Base-by-base conservation (phyloP, 495 filamentous ascomycete genomes). In the Geopyxis carbonaria region DNA sequence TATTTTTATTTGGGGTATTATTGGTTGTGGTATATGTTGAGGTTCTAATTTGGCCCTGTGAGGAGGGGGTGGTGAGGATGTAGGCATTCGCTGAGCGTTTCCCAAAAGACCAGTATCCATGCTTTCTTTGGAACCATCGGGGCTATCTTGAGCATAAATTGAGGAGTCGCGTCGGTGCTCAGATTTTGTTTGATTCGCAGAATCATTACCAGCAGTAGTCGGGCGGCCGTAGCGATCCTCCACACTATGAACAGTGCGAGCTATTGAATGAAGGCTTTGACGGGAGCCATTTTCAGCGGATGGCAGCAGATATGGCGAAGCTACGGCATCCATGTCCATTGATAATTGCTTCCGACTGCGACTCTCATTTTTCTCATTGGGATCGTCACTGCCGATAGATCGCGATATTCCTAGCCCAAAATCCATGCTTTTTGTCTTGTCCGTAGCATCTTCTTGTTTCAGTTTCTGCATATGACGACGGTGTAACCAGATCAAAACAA, bases 361-460 rank as follows among this genome's bases (percentile, higher is more conserved):
- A 16, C 57, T 45, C 8, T 42, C 43, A 8, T 46, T 37, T 47
- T 70, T 73, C 47, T 69, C 65, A 6, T 18, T 6, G 16, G 22
- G 22, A 15, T 18, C 31, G n/a, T n/a, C n/a, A 25, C 56, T 44
- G 13, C 64, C 65, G 8, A 70, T 55, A n/a, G n/a, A n/a, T n/a
- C n/a, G n/a, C n/a, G n/a, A n/a, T 33, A 53, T 40, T 34, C 64
- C 80, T 57, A 93, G 59, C 21, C 89, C 89, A 56, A 95, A 97
- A 57, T 97, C 89, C 53, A 95, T 69, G 2, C 83, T 93, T 53
- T 78, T 91, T 57, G 91, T 80, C 48, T 81, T 79, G 55, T 94
- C 87, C 44, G 80, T 72, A 22, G 67, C 65, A 57, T 97, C 89
- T 63, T 97, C 89, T 28, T 62, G 62, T 43, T 67, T 65, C 43